Conservation (phyloP, 202 grass and related monocot genomes). For the Musa balbisiana region DNA sequence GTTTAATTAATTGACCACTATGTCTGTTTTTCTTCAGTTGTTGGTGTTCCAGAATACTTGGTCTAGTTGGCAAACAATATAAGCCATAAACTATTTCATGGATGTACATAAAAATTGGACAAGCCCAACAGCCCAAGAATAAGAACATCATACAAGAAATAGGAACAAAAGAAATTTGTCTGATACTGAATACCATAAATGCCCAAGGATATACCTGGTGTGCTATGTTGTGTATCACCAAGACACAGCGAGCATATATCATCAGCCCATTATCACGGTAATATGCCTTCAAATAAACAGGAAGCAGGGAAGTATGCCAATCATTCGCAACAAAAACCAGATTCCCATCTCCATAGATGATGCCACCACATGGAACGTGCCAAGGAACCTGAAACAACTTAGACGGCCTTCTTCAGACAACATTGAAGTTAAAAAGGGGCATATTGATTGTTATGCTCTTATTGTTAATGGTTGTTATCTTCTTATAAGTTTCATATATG, state of each 20-base stretch:
- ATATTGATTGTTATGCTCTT: too few relatives aligned
- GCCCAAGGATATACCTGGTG: constrained; percentile 47
- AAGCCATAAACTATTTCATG: background rate
- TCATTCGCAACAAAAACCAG: constrained; percentile 95
- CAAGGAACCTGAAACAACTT: constrained; percentile 55
- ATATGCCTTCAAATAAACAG: constrained; percentile 93
- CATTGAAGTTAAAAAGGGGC: background rate
- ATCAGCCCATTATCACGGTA: constrained; percentile 78
- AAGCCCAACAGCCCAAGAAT: background rate
- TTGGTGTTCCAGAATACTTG: too few relatives aligned
- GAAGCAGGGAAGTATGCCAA: constrained; percentile 82
- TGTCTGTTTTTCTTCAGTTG: too few relatives aligned
- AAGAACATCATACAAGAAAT: background rate
- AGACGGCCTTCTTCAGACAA: background rate
- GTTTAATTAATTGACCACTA: too few relatives aligned
- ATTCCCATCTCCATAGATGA: constrained; percentile 85
- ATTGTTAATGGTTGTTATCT: too few relatives aligned
- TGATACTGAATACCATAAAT: background rate
- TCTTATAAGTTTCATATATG: too few relatives aligned
- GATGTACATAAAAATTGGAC: background rate
- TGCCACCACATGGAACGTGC: constrained; percentile 86
- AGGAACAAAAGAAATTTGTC: background rate
- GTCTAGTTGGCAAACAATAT: background rate
- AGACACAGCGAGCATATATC: constrained; percentile 67
- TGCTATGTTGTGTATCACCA: constrained; percentile 98